Percentiles rank a stretch among this genome's conserved stretches.
phyloP scores from a whole-genome alignment of 139 green algal genomes.

The Micractinium conductrix region DNA sequence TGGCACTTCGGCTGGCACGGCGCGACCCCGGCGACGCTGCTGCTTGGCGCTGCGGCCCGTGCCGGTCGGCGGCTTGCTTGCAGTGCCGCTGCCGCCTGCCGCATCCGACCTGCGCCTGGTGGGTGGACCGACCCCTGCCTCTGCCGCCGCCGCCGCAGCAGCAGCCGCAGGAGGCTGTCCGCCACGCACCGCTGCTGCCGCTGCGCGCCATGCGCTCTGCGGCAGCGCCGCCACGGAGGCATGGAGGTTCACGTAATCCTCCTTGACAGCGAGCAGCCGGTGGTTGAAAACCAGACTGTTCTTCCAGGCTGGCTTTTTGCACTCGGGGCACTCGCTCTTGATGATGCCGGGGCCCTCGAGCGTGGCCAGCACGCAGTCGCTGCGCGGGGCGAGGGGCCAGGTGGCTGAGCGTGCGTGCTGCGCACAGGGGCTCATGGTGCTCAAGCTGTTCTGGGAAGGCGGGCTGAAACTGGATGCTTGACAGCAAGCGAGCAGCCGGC shows the following conservation, averaged over 20 bases:
- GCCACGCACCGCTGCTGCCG: not conserved
- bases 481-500: not conserved
- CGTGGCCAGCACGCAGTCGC: constrained; percentile 59
- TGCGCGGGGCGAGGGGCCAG: constrained; percentile 10
- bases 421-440: no score
- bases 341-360: constrained; percentile 71
- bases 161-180: not conserved
- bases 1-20: not conserved
- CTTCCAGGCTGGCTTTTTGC: constrained; percentile 68
- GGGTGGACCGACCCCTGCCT: not conserved
- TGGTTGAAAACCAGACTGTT: constrained; percentile 60
- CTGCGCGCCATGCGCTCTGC: not conserved
- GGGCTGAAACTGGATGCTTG: no score
- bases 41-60: not conserved
- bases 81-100: not conserved
- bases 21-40: not conserved
- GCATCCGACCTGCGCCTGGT: not conserved
- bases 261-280: constrained; percentile 17
- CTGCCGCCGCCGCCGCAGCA: not conserved
- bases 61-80: not conserved
- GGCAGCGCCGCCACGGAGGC: not conserved
- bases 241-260: not conserved
- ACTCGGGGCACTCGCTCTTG: constrained; percentile 65
- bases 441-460: no score
- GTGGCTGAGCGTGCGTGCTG: no score